These are phyloP conservation scores for Rhodotorula toruloides DNA, from an alignment of 768 basidiomycete genomes.

Conservation along the genomic window DNA sequence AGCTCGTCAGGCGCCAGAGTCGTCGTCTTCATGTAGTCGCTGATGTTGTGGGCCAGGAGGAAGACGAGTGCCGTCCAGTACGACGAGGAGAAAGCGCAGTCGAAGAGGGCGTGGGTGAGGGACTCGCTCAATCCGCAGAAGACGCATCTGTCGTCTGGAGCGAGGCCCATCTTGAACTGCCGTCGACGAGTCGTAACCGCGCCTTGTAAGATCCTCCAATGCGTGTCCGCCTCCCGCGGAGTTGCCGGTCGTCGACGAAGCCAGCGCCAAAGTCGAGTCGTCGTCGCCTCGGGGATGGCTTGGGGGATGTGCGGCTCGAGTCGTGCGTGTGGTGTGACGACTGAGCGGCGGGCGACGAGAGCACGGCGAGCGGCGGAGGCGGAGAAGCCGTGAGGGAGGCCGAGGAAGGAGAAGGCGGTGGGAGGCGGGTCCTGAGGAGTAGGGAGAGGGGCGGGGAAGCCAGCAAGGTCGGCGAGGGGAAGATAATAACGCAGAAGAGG, in stretches of 20 bases:
- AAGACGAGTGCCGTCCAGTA: not conserved
- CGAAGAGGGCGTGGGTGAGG: not conserved
- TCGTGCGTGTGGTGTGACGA: not conserved
- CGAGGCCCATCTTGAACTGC: not conserved
- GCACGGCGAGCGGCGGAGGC: not conserved
- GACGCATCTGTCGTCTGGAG: not conserved
- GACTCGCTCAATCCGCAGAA: not conserved
- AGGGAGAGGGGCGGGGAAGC: slow-evolving; percentile 54
- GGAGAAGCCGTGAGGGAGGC: slow-evolving; percentile 65
- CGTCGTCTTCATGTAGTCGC: not conserved
- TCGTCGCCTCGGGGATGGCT: not conserved
- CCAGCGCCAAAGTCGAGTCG: not conserved
- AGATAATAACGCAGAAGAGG: slow-evolving; percentile 55
- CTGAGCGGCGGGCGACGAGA: not conserved
- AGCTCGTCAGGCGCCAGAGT: not conserved
- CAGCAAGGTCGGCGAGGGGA: too few species aligned
- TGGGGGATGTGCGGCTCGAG: not conserved
- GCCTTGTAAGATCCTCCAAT: not conserved
- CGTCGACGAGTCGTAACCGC: not conserved
- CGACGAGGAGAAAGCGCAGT: not conserved
- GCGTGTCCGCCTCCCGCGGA: not conserved
- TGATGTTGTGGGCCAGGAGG: not conserved
- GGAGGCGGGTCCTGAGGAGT: not conserved
- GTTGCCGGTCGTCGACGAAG: not conserved
- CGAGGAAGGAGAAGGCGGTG: slow-evolving; percentile 37